A percentile compares a stretch with the other conserved stretches of the same genome.
Evolutionary conservation across 1,139 yeast genomes (phyloP).

Genomic region (Saccharomycopsis phalli): DNA sequence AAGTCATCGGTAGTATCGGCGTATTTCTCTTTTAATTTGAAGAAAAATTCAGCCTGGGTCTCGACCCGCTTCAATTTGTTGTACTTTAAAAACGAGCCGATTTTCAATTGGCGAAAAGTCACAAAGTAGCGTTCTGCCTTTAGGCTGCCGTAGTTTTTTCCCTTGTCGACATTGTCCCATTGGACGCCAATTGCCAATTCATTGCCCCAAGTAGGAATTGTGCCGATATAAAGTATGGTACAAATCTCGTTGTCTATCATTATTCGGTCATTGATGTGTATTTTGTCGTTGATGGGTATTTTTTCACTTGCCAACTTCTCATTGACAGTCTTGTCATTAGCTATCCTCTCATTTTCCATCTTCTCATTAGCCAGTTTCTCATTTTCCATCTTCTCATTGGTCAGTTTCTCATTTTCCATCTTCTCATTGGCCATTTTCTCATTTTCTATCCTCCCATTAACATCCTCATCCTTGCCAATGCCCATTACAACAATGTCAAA

Average conservation of each 20-base stretch:
- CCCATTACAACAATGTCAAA: no score
- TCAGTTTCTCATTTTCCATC: no score
- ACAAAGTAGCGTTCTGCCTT: conserved; percentile 40
- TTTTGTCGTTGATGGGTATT: no score
- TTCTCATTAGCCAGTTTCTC: no score
- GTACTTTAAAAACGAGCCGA: conserved; percentile 15
- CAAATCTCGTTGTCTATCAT: conserved; percentile 43
- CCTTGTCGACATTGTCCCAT: conserved; percentile 62
- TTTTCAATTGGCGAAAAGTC: conserved; percentile 17
- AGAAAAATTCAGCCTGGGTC: conserved; percentile 15
- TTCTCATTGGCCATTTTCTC: no score
- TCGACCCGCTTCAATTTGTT: conserved; percentile 4
- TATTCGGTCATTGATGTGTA: conserved; percentile 37
- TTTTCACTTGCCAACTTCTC: no score
- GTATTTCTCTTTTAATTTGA: conserved; percentile 46
- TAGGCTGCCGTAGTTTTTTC: conserved; percentile 48
- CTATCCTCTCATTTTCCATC: no score
- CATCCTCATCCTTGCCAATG: no score
- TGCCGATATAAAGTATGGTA: conserved; percentile 57
- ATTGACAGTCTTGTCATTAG: no score
- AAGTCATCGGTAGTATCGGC: conserved; percentile 27
- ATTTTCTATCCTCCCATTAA: no score
- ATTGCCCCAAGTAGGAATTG: conserved; percentile 52
- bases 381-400: no score
- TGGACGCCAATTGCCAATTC: conserved; percentile 64